Evolutionary conservation across 2,329 filamentous ascomycete genomes (phyloP).

Genomic region (Xylogone sp.): DNA sequence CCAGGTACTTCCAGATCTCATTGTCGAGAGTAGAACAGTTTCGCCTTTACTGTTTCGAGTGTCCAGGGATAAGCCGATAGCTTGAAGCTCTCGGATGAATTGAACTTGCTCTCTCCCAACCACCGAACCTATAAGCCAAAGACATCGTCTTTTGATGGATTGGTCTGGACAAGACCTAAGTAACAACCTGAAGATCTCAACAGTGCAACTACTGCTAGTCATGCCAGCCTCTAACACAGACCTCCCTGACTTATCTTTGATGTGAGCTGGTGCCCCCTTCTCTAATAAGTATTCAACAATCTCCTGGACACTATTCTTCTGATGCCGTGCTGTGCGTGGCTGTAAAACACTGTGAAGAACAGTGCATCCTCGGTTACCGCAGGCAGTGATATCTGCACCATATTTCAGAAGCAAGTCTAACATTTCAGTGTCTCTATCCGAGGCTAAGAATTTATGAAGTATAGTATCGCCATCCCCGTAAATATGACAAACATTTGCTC

Average conservation of each 20-base stretch:
- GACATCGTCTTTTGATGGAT: not conserved
- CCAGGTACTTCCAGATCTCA: not conserved
- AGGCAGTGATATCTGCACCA: slow-evolving; percentile 27
- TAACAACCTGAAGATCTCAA: slow-evolving; percentile 7
- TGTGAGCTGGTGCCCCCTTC: slow-evolving; percentile 6
- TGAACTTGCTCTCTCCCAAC: slow-evolving; percentile 3
- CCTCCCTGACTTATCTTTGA: slow-evolving; percentile 5
- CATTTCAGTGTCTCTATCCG: slow-evolving; percentile 7
- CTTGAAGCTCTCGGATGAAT: slow-evolving; percentile 5
- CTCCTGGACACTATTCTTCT: not conserved
- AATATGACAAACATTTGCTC: slow-evolving; percentile 4
- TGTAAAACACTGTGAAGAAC: slow-evolving; percentile 6
- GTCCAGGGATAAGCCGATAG: not conserved
- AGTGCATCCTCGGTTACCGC: slow-evolving; percentile 10
- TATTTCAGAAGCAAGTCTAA: slow-evolving; percentile 24
- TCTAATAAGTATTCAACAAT: slow-evolving; percentile 8
- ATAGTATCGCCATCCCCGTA: slow-evolving; percentile 5
- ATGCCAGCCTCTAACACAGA: slow-evolving; percentile 5
- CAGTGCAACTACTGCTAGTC: not conserved
- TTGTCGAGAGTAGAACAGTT: slow-evolving; percentile 2
- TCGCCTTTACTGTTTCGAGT: slow-evolving; percentile 1
- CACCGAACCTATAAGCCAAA: slow-evolving; percentile 7
- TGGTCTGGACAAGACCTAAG: slow-evolving; percentile 5
- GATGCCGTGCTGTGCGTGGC: not conserved
- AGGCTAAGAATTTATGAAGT: slow-evolving; percentile 11